phyloP scores from a whole-genome alignment of 257 asterid species.

The Przewalskia tangutica region DNA sequence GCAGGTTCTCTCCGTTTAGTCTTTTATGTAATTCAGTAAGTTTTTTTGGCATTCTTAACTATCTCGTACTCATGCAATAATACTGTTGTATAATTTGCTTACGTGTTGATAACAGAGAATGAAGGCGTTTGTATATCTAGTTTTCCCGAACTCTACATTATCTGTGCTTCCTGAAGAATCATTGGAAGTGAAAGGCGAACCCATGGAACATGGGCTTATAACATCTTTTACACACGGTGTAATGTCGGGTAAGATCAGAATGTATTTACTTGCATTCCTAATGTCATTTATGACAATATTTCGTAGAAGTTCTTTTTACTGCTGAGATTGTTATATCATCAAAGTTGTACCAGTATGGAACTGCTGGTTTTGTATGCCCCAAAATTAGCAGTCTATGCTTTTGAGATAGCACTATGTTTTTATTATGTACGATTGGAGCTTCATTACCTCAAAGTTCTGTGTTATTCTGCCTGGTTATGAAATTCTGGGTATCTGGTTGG shows the following conservation, averaged over 20 bases:
- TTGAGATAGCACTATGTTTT: neutral
- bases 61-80: neutral
- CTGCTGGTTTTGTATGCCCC: neutral
- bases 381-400: neutral
- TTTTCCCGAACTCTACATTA: slow-evolving; percentile 57
- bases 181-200: slow-evolving; percentile 21
- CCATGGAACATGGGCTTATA: slow-evolving; percentile 45
- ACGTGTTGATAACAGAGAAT: slow-evolving; percentile 44
- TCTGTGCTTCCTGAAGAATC: slow-evolving; percentile 57
- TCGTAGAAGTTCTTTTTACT: neutral
- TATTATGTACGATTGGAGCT: neutral
- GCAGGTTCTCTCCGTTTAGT: slow-evolving; percentile 34
- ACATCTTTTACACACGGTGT: slow-evolving; percentile 76
- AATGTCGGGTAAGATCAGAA: slow-evolving; percentile 46
- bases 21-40: neutral
- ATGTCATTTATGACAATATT: neutral
- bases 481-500: neutral
- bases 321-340: neutral
- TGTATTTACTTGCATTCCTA: neutral
- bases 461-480: neutral
- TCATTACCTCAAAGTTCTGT: neutral
- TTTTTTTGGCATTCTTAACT: neutral
- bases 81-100: neutral
- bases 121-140: slow-evolving; percentile 67
- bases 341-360: neutral